Percentiles rank a stretch among this genome's conserved stretches.
Conservation (phyloP, 345 rosid species). For the Citrus australasica region DNA sequence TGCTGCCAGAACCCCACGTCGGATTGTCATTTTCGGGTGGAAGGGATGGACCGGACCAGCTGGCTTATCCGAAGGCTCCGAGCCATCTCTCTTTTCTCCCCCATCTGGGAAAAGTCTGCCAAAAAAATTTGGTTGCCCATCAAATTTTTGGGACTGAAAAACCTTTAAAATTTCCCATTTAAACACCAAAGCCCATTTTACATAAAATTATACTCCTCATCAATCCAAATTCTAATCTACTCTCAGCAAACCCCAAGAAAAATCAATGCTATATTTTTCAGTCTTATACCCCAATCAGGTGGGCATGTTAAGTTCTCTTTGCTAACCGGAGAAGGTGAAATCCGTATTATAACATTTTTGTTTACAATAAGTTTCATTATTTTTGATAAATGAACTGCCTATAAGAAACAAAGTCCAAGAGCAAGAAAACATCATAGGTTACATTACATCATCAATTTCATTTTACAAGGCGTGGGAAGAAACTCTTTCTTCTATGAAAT, state of each 20-base stretch:
- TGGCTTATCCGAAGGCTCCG: slow-evolving; percentile 54
- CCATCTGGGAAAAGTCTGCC: slow-evolving; percentile 72
- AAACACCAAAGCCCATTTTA: not conserved
- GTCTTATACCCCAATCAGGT: not conserved
- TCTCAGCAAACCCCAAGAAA: not conserved
- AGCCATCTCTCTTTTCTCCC: slow-evolving; percentile 32
- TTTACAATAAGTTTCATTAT: not conserved
- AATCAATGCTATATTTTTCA: not conserved
- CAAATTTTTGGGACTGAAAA: not conserved
- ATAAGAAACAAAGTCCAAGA: too few relatives aligned
- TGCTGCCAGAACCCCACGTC: slow-evolving; percentile 69
- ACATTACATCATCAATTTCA: not conserved
- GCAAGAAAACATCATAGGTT: not conserved
- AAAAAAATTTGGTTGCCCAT: not conserved
- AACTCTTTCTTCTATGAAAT: not conserved
- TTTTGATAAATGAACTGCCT: not conserved
- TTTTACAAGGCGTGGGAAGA: not conserved
- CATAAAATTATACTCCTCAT: not conserved
- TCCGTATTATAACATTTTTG: not conserved
- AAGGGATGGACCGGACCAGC: slow-evolving; percentile 84
- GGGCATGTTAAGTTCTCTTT: not conserved
- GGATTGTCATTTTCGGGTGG: slow-evolving; percentile 84
- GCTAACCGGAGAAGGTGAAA: not conserved
- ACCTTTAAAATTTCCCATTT: not conserved
- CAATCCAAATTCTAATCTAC: not conserved